A percentile compares a stretch with the other conserved stretches of the same genome.
Conservation (phyloP, 345 rosid genomes). For the Corchorus olitorius region DNA sequence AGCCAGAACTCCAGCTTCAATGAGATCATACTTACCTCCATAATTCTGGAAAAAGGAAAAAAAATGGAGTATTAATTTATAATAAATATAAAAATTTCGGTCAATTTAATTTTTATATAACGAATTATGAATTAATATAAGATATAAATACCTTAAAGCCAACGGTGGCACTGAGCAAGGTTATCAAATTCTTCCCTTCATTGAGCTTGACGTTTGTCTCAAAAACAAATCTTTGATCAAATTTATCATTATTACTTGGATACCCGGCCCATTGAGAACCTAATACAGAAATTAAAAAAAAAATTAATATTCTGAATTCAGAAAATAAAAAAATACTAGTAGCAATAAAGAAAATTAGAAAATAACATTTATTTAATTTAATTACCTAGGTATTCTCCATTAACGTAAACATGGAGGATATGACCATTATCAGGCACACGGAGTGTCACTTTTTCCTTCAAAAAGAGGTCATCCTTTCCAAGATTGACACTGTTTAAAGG, state of each 20-base stretch:
- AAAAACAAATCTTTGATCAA: background rate
- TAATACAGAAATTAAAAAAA: background rate
- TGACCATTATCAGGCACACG: constrained; percentile 39
- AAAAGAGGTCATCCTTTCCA: constrained; percentile 16
- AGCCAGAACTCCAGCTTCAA: constrained; percentile 30
- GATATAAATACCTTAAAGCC: constrained; percentile 33
- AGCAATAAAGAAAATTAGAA: background rate
- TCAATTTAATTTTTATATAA: no score
- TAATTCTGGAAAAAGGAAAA: constrained; percentile 38
- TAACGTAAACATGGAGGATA: constrained; percentile 45
- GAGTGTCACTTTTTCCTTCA: constrained; percentile 25
- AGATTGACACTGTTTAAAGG: constrained; percentile 23
- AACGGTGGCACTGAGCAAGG: constrained; percentile 35
- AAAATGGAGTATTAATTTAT: no score
- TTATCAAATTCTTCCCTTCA: constrained; percentile 24
- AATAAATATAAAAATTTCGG: no score
- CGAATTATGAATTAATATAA: no score
- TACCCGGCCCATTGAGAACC: constrained; percentile 16
- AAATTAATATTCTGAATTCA: background rate
- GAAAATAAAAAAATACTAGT: background rate
- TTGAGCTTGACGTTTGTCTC: constrained; percentile 22
- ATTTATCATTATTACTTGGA: background rate
- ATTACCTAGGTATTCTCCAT: constrained; percentile 38
- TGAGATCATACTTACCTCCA: constrained; percentile 27
- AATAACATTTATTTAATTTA: background rate